Evolutionary conservation across 2,329 filamentous ascomycete genomes (phyloP), one percentile per base, ranked within the genome.

Genomic region (Hyphodiscus sp.): DNA sequence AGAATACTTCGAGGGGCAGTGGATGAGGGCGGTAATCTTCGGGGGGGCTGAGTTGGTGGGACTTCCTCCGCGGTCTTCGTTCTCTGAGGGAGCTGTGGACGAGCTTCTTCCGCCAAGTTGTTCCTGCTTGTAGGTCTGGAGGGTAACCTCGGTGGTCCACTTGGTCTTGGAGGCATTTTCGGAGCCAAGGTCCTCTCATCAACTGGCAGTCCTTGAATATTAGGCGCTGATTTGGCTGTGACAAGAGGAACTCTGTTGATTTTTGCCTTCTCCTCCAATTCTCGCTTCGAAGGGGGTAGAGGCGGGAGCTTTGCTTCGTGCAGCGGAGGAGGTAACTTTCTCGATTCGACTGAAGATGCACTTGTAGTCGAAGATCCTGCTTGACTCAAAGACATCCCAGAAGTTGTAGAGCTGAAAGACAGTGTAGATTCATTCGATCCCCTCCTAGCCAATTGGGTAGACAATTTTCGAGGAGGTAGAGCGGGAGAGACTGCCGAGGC

Each of bases 381-480:
- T 2, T 70, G 58, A 29, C 61, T 74, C 43, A 79, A 58, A 1
- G 80, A 83, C 20, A 78, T 65, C 1, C 72, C 74, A 3, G 82
- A 84, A 16, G 79, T 63, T 11, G 72, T 73, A 7, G 81, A 85
- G 41, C 74, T 69, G 53, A 77, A 71, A 2, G 81, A 84, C 13
- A 76, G 62, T 29, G 80, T 79, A 2, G 82, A 85, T 0, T 81
- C 78, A 43, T 77, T 76, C 18, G 82, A 85, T 47, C 73, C 77
- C 20, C 81, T 74, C 5, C 68, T 68, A 20, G 66, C 66, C 33
- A 76, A 65, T 15, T 68, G 67, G 7, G 71, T 67, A 1, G 76
- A 77, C 1, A 75, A 66, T 23, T 74, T 74, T 29, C 80, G 74
- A 16, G 77, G 71, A 15, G 80, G 78, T 18, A 82, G 67, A 26